A percentile compares a stretch with the other conserved stretches of the same genome.
These are phyloP conservation scores for Globisporangium radiosum DNA, from an alignment of 352 stramenopile genomes.

Conservation along the genomic window DNA sequence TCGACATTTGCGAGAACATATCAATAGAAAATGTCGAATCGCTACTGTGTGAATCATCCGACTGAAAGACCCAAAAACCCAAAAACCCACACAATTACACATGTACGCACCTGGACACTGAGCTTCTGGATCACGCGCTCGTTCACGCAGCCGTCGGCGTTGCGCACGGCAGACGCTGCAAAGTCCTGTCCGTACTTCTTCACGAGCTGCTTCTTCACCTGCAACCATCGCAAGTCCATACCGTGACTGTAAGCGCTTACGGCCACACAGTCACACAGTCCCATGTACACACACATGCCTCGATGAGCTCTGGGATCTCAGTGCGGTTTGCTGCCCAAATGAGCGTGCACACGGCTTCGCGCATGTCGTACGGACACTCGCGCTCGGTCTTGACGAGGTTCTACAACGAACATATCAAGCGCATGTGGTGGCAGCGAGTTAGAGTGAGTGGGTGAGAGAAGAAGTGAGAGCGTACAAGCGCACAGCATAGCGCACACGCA, in stretches of 20 bases:
- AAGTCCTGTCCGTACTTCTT: constrained; percentile 91
- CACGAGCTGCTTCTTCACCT: constrained; percentile 82
- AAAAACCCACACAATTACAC: too few relatives aligned
- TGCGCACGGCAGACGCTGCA: constrained; percentile 66
- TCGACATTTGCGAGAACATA: not conserved
- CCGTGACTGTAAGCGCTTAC: not conserved
- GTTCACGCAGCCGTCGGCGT: constrained; percentile 88
- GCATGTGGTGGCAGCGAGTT: not conserved
- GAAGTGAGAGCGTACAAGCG: not conserved
- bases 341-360: constrained; percentile 89
- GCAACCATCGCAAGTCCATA: not conserved
- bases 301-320: constrained; percentile 90
- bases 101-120: constrained; percentile 60
- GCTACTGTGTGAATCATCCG: too few relatives aligned
- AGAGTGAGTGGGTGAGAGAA: not conserved
- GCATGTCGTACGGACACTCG: constrained; percentile 91
- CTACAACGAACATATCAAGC: constrained; percentile 12
- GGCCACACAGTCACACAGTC: not conserved
- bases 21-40: not conserved
- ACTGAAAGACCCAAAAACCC: not conserved
- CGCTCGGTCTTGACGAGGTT: constrained; percentile 89
- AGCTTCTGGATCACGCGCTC: constrained; percentile 92
- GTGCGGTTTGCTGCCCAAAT: constrained; percentile 89
- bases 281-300: constrained; percentile 38
- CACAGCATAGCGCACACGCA: not conserved